Evolutionary conservation across 2,329 filamentous ascomycete species (phyloP).

Genomic region (Colletotrichum magnum): DNA sequence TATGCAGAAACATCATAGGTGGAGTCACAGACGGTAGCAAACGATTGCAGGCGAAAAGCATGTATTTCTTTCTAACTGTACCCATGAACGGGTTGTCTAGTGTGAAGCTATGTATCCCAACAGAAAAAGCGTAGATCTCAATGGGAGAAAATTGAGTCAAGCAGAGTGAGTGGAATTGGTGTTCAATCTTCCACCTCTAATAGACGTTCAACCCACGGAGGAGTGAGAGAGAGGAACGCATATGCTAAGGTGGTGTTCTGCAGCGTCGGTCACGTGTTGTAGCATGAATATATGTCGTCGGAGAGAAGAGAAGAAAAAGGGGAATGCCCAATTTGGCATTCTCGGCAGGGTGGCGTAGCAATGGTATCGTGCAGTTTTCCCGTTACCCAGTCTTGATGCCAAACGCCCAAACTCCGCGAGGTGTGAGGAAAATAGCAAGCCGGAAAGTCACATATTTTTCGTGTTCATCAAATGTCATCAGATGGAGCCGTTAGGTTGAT

Average conservation of each 20-base stretch:
- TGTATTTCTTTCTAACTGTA: neutral
- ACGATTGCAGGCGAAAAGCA: neutral
- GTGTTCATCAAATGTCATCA: slow-evolving; percentile 24
- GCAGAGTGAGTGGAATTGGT: slow-evolving; percentile 66
- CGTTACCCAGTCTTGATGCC: slow-evolving; percentile 14
- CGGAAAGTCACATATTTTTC: slow-evolving; percentile 41
- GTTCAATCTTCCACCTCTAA: slow-evolving; percentile 66
- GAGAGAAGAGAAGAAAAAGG: neutral
- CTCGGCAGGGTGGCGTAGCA: slow-evolving; percentile 31
- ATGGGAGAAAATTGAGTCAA: slow-evolving; percentile 56
- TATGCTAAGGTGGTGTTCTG: slow-evolving; percentile 65
- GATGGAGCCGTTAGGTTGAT: slow-evolving; percentile 33
- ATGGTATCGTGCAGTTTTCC: slow-evolving; percentile 28
- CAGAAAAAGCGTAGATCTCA: slow-evolving; percentile 64
- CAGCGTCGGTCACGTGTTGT: slow-evolving; percentile 12
- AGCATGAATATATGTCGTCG: neutral
- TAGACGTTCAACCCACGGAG: slow-evolving; percentile 69
- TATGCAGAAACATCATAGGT: neutral
- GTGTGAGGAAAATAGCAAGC: slow-evolving; percentile 46
- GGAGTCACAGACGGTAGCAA: neutral
- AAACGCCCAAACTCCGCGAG: slow-evolving; percentile 36
- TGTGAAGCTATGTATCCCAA: slow-evolving; percentile 54
- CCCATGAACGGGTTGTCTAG: neutral
- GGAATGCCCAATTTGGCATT: slow-evolving; percentile 14
- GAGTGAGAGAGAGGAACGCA: slow-evolving; percentile 63